Evolutionary conservation across 352 stramenopile species (phyloP).

Genomic region (Phytophthora kernoviae): DNA sequence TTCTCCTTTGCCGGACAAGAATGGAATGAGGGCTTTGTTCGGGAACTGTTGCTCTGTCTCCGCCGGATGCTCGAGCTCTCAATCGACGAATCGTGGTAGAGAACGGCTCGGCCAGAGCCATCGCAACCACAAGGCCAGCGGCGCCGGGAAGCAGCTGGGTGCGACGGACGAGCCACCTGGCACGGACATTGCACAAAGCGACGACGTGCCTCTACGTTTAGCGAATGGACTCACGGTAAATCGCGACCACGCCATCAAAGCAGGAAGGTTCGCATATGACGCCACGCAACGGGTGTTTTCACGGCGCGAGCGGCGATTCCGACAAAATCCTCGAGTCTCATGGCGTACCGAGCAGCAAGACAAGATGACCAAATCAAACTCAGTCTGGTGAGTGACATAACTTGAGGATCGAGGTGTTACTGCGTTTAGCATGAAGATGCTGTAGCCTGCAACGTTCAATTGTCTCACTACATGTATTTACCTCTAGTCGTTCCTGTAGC

Average conservation of each 20-base stretch:
- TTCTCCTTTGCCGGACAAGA: slow-evolving; percentile 36
- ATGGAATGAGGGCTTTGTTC: slow-evolving; percentile 34
- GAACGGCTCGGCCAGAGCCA: slow-evolving; percentile 13
- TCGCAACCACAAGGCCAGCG: slow-evolving; percentile 14
- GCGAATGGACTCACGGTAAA: slow-evolving; percentile 4
- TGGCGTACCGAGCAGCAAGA: neutral
- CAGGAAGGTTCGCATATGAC: neutral
- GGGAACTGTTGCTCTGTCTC: neutral
- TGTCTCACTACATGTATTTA: no score
- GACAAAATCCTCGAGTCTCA: slow-evolving; percentile 1
- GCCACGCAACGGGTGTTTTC: slow-evolving; percentile 23
- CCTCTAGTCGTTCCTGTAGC: no score
- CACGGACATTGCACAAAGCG: slow-evolving; percentile 8
- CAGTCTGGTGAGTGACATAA: no score
- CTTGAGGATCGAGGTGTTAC: no score
- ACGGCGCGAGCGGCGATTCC: slow-evolving; percentile 6
- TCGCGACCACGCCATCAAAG: neutral
- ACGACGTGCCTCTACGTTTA: slow-evolving; percentile 25
- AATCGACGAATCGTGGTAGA: slow-evolving; percentile 6
- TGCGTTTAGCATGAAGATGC: no score
- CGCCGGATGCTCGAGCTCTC: slow-evolving; percentile 6
- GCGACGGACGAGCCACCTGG: slow-evolving; percentile 13
- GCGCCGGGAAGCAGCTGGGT: slow-evolving; percentile 27
- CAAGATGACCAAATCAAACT: neutral
- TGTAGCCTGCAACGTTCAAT: no score